Evolutionary conservation across 129 eudicot species (phyloP), one percentile per base, ranked within the genome.

Genomic region (Ambrosia trifida): DNA sequence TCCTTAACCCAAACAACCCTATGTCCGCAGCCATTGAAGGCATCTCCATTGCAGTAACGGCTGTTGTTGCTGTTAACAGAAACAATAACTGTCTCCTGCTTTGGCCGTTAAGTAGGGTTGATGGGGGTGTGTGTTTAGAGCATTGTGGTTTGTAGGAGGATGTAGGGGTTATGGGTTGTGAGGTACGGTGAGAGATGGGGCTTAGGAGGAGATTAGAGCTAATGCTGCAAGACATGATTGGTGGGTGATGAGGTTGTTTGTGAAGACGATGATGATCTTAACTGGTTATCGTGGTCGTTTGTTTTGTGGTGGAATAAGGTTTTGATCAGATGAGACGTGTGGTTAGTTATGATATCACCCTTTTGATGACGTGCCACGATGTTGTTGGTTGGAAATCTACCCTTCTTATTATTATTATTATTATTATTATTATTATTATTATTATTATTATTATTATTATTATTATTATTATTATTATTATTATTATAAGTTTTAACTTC

Each of bases 1-100:
- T 82, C 74, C 98, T 69, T 51, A 93, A 69, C 28, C 98, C 98
- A 74, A 93, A 93, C 33, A 93, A 81, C 8, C 87, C 87, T 17
- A 93, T 93, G 82, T 87, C 95, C 80, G 72, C 80, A 51, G 96
- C 98, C 45, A 38, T 40, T 5, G 97, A 69, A 16, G 96, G 90
- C 78, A 59, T 28, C 61, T 83, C 85, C 74, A 61, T 47, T 8
- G 96, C 91, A 56, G 74, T 83, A 46, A 82, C 49, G 3, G 87
- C 84, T 5, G 87, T 65, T 10, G 86, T 79, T 9, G 97, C 80
- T 1, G 96, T 87, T 19, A 84, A 62, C 20, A 89, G 78, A 32
- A 86, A 64, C 66, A 93, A 16, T 63, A 76, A 78, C 24, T 87
- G 88, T 71, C 97, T 81, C 74, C 96, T 79, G 44, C 68, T 51